Conservation (phyloP, 2,329 filamentous ascomycete species). For the Fusarium sp. region DNA sequence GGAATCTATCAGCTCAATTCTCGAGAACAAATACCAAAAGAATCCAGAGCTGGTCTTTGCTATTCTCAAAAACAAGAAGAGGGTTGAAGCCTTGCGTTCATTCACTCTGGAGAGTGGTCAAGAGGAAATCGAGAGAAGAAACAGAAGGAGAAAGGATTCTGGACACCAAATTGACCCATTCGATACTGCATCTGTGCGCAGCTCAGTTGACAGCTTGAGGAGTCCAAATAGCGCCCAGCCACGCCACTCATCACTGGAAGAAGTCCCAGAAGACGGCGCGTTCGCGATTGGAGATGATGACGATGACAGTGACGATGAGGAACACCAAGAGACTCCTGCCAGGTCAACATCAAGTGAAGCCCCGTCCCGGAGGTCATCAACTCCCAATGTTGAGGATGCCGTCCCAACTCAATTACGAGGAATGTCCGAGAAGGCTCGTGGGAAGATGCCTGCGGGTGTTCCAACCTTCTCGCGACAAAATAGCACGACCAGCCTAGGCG, state of each 20-base stretch:
- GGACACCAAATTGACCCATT: constrained; percentile 62
- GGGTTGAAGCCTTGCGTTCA: constrained; percentile 84
- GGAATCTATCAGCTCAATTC: constrained; percentile 88
- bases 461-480: constrained; percentile 91
- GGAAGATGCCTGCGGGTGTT: constrained; percentile 90
- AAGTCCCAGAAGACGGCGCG: constrained; percentile 72
- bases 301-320: constrained; percentile 65
- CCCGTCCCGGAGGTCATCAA: constrained; percentile 75
- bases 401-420: constrained; percentile 85
- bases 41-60: constrained; percentile 86
- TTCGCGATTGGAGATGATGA: constrained; percentile 88
- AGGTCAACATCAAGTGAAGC: constrained; percentile 74
- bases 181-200: constrained; percentile 64
- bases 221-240: constrained; percentile 63
- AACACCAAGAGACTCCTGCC: constrained; percentile 67
- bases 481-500: constrained; percentile 83
- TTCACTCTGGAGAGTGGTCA: constrained; percentile 94
- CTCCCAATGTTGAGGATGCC: constrained; percentile 77
- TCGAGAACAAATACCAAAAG: constrained; percentile 87
- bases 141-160: constrained; percentile 75
- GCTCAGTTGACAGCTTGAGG: constrained; percentile 75
- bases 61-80: constrained; percentile 81
- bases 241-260: constrained; percentile 48
- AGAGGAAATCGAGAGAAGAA: constrained; percentile 87
- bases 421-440: constrained; percentile 97